Evolutionary conservation across 768 basidiomycete species (phyloP).

Genomic region (Pisolithus tinctorius): DNA sequence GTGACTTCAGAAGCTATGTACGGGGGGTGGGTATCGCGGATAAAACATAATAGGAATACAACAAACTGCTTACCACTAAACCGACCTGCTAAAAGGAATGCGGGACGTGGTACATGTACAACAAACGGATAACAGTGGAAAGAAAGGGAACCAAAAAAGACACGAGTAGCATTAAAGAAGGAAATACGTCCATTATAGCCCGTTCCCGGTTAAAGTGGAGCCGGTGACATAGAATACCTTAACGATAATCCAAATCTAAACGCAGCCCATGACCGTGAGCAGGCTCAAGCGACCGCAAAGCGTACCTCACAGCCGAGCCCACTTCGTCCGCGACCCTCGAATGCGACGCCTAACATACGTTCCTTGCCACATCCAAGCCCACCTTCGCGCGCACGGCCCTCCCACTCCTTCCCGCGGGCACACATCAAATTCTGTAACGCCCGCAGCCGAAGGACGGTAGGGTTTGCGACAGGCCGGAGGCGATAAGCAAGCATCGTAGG

Average conservation of each 20-base stretch:
- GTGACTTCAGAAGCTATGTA: neutral
- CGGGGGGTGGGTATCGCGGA: neutral
- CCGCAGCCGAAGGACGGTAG: slow-evolving; percentile 48
- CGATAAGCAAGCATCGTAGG: slow-evolving; percentile 33
- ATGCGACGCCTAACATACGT: slow-evolving; percentile 50
- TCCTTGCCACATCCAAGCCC: slow-evolving; percentile 50
- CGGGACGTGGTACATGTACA: slow-evolving; percentile 1
- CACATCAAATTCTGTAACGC: slow-evolving; percentile 55
- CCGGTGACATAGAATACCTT: slow-evolving; percentile 5
- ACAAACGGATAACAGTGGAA: neutral
- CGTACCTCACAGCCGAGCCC: slow-evolving; percentile 37
- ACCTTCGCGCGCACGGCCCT: slow-evolving; percentile 42
- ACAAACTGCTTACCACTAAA: slow-evolving; percentile 2
- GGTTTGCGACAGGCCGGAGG: slow-evolving; percentile 54
- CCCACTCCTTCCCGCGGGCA: slow-evolving; percentile 39
- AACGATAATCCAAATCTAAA: slow-evolving; percentile 1
- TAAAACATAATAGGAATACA: neutral
- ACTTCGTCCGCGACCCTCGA: slow-evolving; percentile 56
- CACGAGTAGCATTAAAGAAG: slow-evolving; percentile 26
- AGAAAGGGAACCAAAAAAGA: neutral
- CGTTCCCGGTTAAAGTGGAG: slow-evolving; percentile 3
- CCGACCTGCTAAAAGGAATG: slow-evolving; percentile 5
- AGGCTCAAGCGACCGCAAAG: slow-evolving; percentile 21
- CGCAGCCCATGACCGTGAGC: neutral
- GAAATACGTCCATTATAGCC: slow-evolving; percentile 26